Conservation (phyloP, 352 stramenopile species). For the Blastocystis sp. region DNA sequence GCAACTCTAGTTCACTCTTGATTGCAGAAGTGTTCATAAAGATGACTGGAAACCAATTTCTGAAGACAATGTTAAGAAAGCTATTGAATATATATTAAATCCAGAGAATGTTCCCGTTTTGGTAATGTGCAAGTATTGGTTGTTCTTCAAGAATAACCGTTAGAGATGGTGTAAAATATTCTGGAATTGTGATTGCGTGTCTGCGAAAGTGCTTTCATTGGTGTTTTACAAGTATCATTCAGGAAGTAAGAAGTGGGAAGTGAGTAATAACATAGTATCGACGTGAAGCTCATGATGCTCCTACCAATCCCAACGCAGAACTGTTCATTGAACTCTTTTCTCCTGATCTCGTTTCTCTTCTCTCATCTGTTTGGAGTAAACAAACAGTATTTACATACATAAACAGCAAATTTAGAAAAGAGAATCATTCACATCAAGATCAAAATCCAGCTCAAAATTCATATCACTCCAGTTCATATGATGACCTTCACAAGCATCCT, state of each 20-base stretch:
- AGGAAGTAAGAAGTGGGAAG: not conserved
- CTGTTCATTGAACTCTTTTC: slow-evolving; percentile 56
- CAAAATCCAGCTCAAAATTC: slow-evolving; percentile 55
- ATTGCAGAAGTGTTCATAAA: not conserved
- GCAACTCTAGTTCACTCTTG: not conserved
- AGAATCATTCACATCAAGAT: slow-evolving; percentile 17
- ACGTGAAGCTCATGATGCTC: not conserved
- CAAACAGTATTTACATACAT: not conserved
- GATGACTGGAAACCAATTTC: slow-evolving; percentile 52
- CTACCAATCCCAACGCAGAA: not conserved
- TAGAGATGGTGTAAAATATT: slow-evolving; percentile 22
- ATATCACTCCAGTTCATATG: slow-evolving; percentile 53
- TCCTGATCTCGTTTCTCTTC: slow-evolving; percentile 11
- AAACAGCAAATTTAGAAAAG: slow-evolving; percentile 47
- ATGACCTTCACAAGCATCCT: not conserved
- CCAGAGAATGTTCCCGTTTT: not conserved
- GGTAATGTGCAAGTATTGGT: slow-evolving; percentile 22
- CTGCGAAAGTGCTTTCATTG: slow-evolving; percentile 20
- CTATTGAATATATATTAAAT: not conserved
- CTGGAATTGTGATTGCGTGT: slow-evolving; percentile 32
- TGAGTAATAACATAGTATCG: not conserved
- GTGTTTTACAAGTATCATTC: slow-evolving; percentile 59
- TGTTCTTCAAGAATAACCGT: too few relatives aligned
- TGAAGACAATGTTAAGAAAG: slow-evolving; percentile 31
- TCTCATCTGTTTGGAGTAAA: not conserved